Evolutionary conservation across 2,329 filamentous ascomycete species (phyloP).

Genomic region (Mollisiaceae sp.): DNA sequence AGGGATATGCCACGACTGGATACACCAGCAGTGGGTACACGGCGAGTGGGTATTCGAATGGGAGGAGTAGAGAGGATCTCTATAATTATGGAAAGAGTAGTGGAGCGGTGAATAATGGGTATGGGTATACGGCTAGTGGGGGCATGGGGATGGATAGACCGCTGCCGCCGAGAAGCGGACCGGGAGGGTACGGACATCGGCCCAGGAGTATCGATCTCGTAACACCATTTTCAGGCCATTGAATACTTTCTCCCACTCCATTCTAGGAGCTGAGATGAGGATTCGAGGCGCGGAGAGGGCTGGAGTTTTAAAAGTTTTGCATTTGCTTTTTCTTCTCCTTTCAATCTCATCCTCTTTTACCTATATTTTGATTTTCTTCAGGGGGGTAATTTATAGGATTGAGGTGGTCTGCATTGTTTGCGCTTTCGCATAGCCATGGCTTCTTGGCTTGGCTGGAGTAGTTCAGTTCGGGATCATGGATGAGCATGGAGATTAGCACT

Average conservation of each 20-base stretch:
- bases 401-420: not conserved
- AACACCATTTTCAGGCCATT: constrained; percentile 50
- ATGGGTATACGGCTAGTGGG: constrained; percentile 40
- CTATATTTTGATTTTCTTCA: no score
- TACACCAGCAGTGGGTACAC: no score
- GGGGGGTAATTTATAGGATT: not conserved
- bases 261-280: no score
- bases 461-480: not conserved
- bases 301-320: constrained; percentile 1
- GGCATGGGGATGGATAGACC: constrained; percentile 56
- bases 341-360: not conserved
- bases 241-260: not conserved
- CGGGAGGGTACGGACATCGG: constrained; percentile 56
- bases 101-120: constrained; percentile 4
- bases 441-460: not conserved
- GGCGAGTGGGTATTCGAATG: not conserved
- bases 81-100: constrained; percentile 31
- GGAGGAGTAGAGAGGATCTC: constrained; percentile 35
- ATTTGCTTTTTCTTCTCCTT: not conserved
- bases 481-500: not conserved
- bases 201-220: constrained; percentile 69
- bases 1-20: constrained; percentile 11
- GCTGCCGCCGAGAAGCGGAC: constrained; percentile 57
- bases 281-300: no score
- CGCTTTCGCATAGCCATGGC: not conserved